phyloP scores from a whole-genome alignment of 768 basidiomycete species.

The Imleria badia region DNA sequence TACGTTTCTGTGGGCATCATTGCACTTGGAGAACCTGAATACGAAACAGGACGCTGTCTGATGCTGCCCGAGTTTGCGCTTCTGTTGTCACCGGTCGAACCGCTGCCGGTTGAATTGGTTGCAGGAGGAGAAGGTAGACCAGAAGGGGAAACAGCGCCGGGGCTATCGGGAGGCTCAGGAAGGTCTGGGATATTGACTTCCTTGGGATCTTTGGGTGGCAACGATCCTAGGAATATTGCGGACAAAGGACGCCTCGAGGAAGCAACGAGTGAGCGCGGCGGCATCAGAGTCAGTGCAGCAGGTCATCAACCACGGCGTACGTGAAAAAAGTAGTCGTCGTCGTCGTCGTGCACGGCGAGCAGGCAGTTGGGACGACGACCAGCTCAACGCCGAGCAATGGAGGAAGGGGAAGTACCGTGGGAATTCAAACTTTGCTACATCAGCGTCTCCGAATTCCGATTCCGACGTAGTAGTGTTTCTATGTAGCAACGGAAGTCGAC shows the following conservation, averaged over 20 bases:
- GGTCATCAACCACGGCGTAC: conserved; percentile 29
- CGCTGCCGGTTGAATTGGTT: conserved; percentile 82
- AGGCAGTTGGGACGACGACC: conserved; percentile 20
- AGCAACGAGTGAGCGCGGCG: conserved; percentile 45
- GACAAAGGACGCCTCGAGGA: conserved; percentile 55
- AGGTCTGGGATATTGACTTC: conserved; percentile 56
- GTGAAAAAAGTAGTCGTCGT: conserved; percentile 11
- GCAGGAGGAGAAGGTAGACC: conserved; percentile 83
- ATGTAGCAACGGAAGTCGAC: background rate
- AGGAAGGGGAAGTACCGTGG: conserved; percentile 27
- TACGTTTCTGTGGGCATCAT: conserved; percentile 43
- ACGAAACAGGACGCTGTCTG: conserved; percentile 34
- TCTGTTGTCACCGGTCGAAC: conserved; percentile 64
- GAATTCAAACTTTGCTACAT: conserved; percentile 13
- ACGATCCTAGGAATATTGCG: conserved; percentile 55
- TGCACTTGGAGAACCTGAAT: conserved; percentile 24
- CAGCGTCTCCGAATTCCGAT: conserved; percentile 20
- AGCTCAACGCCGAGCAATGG: conserved; percentile 14
- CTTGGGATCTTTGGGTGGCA: conserved; percentile 41
- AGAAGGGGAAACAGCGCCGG: conserved; percentile 52
- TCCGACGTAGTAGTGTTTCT: conserved; percentile 7
- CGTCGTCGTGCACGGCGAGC: conserved; percentile 31
- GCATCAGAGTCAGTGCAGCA: conserved; percentile 40
- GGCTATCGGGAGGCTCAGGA: conserved; percentile 66
- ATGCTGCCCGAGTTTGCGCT: conserved; percentile 42